Percentiles rank a stretch among this genome's conserved stretches.
These are phyloP conservation scores for Thielaviopsis punctulata DNA, from an alignment of 2,329 filamentous ascomycete species.

Conservation along the genomic window DNA sequence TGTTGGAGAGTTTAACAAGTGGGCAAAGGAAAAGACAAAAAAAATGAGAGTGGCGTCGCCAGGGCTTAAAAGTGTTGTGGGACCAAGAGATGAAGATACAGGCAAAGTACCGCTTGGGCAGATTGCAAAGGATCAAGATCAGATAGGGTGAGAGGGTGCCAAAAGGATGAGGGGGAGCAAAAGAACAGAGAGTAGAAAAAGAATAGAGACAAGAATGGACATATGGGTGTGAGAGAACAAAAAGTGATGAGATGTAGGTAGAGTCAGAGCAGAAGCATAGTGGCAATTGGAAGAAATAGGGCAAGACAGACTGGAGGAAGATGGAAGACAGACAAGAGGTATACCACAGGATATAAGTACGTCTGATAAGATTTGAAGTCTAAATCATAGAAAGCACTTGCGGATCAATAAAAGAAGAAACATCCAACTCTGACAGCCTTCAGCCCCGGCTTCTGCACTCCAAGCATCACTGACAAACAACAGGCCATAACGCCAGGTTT, in stretches of 20 bases:
- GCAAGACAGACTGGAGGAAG: no score
- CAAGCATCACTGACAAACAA: background rate
- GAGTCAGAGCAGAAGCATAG: no score
- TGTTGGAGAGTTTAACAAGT: no score
- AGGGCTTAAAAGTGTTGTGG: background rate
- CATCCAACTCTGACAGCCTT: background rate
- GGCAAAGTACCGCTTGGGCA: background rate
- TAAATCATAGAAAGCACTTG: background rate
- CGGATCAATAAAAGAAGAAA: background rate
- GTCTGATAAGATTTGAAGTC: no score
- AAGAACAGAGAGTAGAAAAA: background rate
- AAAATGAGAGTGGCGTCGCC: background rate
- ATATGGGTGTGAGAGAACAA: background rate
- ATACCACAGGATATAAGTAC: no score
- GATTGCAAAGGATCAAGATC: background rate
- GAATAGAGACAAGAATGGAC: background rate
- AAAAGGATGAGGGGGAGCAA: background rate
- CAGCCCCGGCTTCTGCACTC: background rate
- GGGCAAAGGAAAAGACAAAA: background rate
- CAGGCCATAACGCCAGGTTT: background rate
- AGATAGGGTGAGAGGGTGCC: background rate
- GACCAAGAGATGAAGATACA: background rate
- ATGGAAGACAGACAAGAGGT: no score
- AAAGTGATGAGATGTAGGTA: no score
- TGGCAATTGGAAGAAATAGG: no score